phyloP scores from a whole-genome alignment of 768 basidiomycete species.

The Rhizopogon rudus region DNA sequence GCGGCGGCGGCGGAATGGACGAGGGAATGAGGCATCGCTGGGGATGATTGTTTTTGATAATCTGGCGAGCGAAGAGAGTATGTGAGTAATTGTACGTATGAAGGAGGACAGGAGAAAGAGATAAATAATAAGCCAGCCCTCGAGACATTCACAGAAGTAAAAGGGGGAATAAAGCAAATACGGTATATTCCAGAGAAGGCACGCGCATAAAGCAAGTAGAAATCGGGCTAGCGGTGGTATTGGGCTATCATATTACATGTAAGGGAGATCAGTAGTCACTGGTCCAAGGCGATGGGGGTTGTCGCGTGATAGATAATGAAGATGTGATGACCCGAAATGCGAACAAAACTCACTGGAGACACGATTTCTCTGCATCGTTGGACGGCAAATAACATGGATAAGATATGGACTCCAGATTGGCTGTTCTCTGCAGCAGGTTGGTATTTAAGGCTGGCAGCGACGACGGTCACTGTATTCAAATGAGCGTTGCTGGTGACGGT shows the following conservation, averaged over 20 bases:
- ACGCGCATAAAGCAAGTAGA: constrained; percentile 7
- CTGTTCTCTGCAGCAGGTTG: constrained; percentile 13
- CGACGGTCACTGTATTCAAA: constrained; percentile 20
- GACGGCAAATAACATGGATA: constrained; percentile 30
- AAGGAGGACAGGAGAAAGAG: constrained; percentile 9
- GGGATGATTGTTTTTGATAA: constrained; percentile 46
- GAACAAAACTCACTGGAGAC: constrained; percentile 24
- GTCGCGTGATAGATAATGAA: constrained; percentile 33
- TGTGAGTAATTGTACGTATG: constrained; percentile 15
- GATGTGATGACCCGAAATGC: constrained; percentile 24
- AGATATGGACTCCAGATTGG: constrained; percentile 32
- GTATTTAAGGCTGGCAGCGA: constrained; percentile 16
- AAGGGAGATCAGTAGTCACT: constrained; percentile 28
- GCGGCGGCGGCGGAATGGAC: constrained; percentile 57
- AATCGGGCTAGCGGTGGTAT: constrained; percentile 8
- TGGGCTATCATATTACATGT: constrained; percentile 32
- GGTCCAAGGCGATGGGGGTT: constrained; percentile 25
- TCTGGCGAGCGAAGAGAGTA: constrained; percentile 20
- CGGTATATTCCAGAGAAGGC: constrained; percentile 12
- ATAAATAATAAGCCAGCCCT: constrained; percentile 20
- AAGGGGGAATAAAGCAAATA: constrained; percentile 9
- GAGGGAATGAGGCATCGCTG: constrained; percentile 65
- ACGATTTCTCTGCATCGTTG: constrained; percentile 35
- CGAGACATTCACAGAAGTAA: constrained; percentile 18
- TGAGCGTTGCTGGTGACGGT: constrained; percentile 26